Percentiles rank a stretch among this genome's conserved stretches.
These are phyloP conservation scores for Cystobasidium tubakii DNA, from an alignment of 768 basidiomycete species.

Conservation along the genomic window DNA sequence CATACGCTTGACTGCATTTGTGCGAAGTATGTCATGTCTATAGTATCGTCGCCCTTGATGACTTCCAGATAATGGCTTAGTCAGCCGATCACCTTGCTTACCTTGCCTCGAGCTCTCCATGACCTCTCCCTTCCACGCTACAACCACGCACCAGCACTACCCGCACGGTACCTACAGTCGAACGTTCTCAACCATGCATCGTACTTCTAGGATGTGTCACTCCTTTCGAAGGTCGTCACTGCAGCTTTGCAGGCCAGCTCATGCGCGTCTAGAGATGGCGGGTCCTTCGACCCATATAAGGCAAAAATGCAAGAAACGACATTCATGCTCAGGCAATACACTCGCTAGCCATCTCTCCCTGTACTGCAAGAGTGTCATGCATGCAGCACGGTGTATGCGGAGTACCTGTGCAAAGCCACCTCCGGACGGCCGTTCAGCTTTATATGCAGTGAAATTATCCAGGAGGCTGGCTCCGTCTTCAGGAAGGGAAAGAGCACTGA, in stretches of 20 bases:
- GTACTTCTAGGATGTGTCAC: not conserved
- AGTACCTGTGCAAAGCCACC: not conserved
- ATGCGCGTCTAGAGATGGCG: constrained; percentile 11
- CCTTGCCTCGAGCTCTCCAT: no score
- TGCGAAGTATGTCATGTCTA: no score
- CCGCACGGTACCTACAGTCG: no score
- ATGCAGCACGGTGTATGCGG: not conserved
- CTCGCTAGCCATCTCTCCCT: not conserved
- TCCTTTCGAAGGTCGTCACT: not conserved
- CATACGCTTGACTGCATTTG: no score
- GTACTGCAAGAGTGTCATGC: not conserved
- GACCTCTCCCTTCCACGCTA: no score
- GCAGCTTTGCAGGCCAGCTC: not conserved
- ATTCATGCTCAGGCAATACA: not conserved
- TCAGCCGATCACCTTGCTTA: no score
- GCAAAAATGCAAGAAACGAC: not conserved
- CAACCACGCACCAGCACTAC: no score
- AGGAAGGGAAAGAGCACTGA: not conserved
- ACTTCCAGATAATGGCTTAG: no score
- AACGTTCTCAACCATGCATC: no score
- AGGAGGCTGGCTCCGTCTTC: not conserved
- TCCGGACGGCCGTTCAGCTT: not conserved
- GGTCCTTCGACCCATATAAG: constrained; percentile 1
- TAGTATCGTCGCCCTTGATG: no score
- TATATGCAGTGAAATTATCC: not conserved